Evolutionary conservation across 2,329 filamentous ascomycete species (phyloP).

Genomic region (Trichoderma brevicompactum): DNA sequence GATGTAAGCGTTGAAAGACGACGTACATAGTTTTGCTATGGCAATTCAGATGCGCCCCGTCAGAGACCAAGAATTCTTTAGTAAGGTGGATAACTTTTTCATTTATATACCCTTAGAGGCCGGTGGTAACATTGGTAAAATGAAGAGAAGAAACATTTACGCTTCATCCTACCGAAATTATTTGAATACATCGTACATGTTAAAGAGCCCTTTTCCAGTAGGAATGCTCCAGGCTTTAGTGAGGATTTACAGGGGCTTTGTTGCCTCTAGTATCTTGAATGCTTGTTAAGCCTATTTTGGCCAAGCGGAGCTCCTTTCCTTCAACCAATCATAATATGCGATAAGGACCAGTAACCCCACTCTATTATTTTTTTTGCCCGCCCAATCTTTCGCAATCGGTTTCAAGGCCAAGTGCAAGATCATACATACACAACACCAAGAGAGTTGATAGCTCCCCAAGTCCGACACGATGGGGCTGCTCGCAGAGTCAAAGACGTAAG

Average conservation of each 20-base stretch:
- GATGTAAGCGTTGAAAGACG: too few species aligned
- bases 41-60: too few species aligned
- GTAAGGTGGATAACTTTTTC: too few species aligned
- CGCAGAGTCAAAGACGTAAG: constrained; percentile 44
- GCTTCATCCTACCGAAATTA: too few species aligned
- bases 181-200: neutral
- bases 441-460: constrained; percentile 2
- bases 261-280: neutral
- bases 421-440: constrained; percentile 3
- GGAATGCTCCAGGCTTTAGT: neutral
- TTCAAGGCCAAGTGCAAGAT: constrained; percentile 15
- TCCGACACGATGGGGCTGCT: constrained; percentile 42
- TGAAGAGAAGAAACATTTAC: too few species aligned
- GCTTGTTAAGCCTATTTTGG: neutral
- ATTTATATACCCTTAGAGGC: too few species aligned
- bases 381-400: constrained; percentile 28
- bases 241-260: constrained; percentile 10
- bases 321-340: constrained; percentile 36
- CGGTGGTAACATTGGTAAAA: too few species aligned
- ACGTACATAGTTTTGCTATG: too few species aligned
- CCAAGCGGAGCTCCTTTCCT: neutral
- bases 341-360: constrained; percentile 40
- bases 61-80: too few species aligned
- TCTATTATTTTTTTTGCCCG: constrained; percentile 41
- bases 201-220: neutral